Percentiles rank a stretch among this genome's conserved stretches.
phyloP scores from a whole-genome alignment of 148 eudicot species.

The Hydrangea macrophylla region DNA sequence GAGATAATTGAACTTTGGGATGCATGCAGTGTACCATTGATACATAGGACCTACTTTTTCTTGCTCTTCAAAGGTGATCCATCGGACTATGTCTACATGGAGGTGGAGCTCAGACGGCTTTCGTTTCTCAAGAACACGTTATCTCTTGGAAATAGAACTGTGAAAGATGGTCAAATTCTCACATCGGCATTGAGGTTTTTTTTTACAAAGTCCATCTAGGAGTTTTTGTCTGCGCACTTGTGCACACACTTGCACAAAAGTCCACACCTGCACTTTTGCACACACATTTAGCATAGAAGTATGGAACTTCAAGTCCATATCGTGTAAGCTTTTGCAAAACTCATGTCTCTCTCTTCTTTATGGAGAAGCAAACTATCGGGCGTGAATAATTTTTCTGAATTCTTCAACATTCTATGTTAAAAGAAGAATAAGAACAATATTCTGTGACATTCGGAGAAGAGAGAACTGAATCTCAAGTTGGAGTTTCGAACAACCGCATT shows the following conservation, averaged over 20 bases:
- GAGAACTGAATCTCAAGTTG: background rate
- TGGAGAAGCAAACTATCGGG: no score
- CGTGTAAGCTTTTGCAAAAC: no score
- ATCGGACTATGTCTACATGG: conserved; percentile 82
- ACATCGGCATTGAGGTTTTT: conserved; percentile 50
- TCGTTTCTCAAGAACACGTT: conserved; percentile 66
- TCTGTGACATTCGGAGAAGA: background rate
- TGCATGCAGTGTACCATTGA: conserved; percentile 66
- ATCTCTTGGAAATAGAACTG: conserved; percentile 41
- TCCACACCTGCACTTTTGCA: no score
- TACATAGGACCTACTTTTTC: conserved; percentile 80
- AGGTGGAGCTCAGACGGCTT: conserved; percentile 82
- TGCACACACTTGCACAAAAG: no score
- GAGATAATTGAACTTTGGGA: conserved; percentile 82
- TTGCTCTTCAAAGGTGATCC: conserved; percentile 89
- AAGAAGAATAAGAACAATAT: no score
- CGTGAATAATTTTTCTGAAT: no score
- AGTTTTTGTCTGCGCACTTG: background rate
- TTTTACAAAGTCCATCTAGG: background rate
- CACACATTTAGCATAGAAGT: no score
- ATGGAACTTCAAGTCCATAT: no score
- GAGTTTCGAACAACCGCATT: background rate
- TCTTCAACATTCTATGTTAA: no score
- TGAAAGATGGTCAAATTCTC: conserved; percentile 50
- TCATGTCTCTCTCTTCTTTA: no score